Percentiles rank a stretch among this genome's conserved stretches.
Conservation (phyloP, 2,329 filamentous ascomycete genomes). For the Paraconiothyrium brasiliense region DNA sequence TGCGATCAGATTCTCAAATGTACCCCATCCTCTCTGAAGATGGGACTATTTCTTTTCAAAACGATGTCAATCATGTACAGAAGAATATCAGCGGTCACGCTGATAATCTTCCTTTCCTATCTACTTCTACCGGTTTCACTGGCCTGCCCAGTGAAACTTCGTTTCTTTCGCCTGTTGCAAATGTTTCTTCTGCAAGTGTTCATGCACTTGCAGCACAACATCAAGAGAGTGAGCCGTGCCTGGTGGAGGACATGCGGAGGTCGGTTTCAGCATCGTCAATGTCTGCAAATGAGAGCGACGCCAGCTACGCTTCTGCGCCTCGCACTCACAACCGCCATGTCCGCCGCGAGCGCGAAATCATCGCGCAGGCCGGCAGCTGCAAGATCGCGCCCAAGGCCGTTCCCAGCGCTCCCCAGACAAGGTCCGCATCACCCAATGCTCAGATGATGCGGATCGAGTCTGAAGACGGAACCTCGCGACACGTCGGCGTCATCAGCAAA, state of each 20-base stretch:
- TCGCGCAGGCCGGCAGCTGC: conserved; percentile 57
- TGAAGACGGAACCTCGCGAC: conserved; percentile 63
- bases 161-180: conserved; percentile 41
- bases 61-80: conserved; percentile 37
- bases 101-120: conserved; percentile 45
- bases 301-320: conserved; percentile 56
- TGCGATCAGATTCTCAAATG: conserved; percentile 54
- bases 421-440: conserved; percentile 49
- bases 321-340: conserved; percentile 58
- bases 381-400: conserved; percentile 59
- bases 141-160: conserved; percentile 46
- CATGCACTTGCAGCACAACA: conserved; percentile 43
- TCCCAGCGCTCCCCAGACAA: conserved; percentile 35
- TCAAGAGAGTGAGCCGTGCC: conserved; percentile 41
- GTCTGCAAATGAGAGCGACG: conserved; percentile 39
- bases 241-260: conserved; percentile 61
- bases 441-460: conserved; percentile 63
- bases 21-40: conserved; percentile 48
- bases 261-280: conserved; percentile 53
- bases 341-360: conserved; percentile 60
- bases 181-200: conserved; percentile 42
- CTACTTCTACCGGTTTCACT: conserved; percentile 34
- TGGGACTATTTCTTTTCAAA: conserved; percentile 47
- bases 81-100: conserved; percentile 42
- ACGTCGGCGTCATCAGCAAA: conserved; percentile 62